Base-by-base conservation (phyloP, 306 rosid species). In the Mimosa pudica region DNA sequence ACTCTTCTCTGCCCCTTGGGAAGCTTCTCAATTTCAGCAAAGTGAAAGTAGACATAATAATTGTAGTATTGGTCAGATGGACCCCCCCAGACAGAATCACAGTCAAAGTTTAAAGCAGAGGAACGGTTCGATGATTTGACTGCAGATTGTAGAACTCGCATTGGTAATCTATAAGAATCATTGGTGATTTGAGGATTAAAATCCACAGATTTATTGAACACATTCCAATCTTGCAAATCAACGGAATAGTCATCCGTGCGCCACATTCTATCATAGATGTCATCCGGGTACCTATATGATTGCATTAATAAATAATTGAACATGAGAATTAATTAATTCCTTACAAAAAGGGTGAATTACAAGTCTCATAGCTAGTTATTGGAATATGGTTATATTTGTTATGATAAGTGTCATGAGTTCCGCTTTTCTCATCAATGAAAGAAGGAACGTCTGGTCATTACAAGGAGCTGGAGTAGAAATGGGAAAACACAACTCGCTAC, bases 221-320 rank as follows among this genome's bases (percentile, higher is more conserved):
- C 4, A 3, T 17, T 0, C 62, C 36, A 32, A 30, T 10, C 2
- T 18, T 6, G 1, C 17, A 30, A 18, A 1, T 17, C 2, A 1
- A 4, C 1, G 4, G 2, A 1, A 1, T 1, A 0, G 1, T 38
- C 42, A 0, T 24, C 3, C 38, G 7, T 0, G 33, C 0, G 16
- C 80, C 80, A 77, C 8, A 12, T 0, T 17, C 80, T 52, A 49
- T 65, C 80, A 36, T 64, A 77, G 14, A 77, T 20, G 46, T 77
- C 80, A 8, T 66, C 52, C 51, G 4, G 35, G 64, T 77, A 77
- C 74, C 30, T 24, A 24, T 24, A 24, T 24, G 30, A n/a, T n/a
- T n/a, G n/a, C n/a, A n/a, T n/a, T n/a, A n/a, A n/a, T n/a, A n/a
- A n/a, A n/a, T n/a, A n/a, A n/a, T n/a, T n/a, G n/a, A n/a, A n/a